These are phyloP conservation scores for Pythium diclinum DNA, from an alignment of 352 stramenopile genomes.

Conservation along the genomic window DNA sequence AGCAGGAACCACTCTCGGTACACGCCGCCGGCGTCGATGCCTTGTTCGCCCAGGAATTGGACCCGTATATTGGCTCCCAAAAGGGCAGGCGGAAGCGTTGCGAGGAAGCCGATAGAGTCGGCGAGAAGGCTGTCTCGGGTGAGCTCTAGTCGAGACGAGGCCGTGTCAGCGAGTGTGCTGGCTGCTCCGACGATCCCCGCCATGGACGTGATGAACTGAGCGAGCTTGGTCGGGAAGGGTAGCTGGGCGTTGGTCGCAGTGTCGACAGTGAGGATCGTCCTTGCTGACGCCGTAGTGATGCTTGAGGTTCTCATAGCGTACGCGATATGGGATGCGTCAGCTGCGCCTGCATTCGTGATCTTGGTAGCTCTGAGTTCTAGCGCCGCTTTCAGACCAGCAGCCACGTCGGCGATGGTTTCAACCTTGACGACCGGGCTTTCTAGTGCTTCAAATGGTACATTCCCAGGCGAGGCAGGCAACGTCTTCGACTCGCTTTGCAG, in stretches of 20 bases:
- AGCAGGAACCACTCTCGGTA: conserved; percentile 81
- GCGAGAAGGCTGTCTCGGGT: background rate
- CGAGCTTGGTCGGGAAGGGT: conserved; percentile 19
- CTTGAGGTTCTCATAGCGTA: too few relatives aligned
- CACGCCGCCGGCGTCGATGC: conserved; percentile 69
- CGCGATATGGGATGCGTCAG: too few relatives aligned
- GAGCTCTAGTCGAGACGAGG: conserved; percentile 9
- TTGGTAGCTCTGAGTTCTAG: too few relatives aligned
- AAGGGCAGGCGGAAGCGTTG: background rate
- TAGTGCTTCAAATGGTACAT: too few relatives aligned
- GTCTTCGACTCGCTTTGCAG: too few relatives aligned
- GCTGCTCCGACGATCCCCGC: background rate
- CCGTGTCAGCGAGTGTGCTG: background rate
- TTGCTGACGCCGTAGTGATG: too few relatives aligned
- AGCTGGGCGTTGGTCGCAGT: conserved; percentile 8
- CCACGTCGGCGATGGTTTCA: too few relatives aligned
- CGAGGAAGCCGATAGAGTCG: conserved; percentile 5
- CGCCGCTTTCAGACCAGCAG: too few relatives aligned
- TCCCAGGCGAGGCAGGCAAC: too few relatives aligned
- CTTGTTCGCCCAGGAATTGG: conserved; percentile 69
- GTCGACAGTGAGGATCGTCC: background rate
- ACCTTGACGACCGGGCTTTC: too few relatives aligned
- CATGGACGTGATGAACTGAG: conserved; percentile 21
- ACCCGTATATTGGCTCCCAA: conserved; percentile 33
- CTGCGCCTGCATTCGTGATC: too few relatives aligned